Evolutionary conservation across 441 rosid species (phyloP), one percentile per base, ranked within the genome.

Genomic region (Euphorbia celastroides): DNA sequence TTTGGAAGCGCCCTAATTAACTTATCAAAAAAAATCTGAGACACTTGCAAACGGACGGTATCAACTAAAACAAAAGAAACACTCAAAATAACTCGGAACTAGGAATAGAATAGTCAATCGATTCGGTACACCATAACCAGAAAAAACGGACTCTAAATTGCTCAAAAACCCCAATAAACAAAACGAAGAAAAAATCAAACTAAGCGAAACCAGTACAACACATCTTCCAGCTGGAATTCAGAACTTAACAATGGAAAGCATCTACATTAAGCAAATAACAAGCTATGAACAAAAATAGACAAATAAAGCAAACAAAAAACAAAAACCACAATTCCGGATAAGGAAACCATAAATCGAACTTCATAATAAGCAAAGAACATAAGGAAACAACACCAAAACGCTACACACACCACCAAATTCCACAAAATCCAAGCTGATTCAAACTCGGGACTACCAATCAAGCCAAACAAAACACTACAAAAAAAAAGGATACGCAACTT

Each of bases 401-500:
- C 30, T 31, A 31, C 50, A 7, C 27, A 55, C n/a, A 2, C 5
- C 13, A 26, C 20, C 62, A 70, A 57, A 46, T 23, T 60, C 68
- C 19, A 36, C 50, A 77, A 70, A 62, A 51, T 55, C 23, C 25
- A 57, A 69, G 71, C 78, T 60, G 46, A 79, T 64, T 60, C 52
- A 22, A 67, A 75, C 75, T 75, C 36, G n/a, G 64, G 52, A 63
- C 28, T 57, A 28, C 26, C 16, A 52, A 14, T 9, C 38, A 28
- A 32, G 31, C 3, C 42, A 22, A 50, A 20, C 34, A n/a, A 0
- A 41, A 57, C 5, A 16, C 2, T 41, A 3, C 12, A 36, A 42
- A 25, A 23, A 22, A 32, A 62, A 79, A 88, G 91, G 98, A 93
- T 93, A 93, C 98, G 98, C 58, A 93, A 88, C 87, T 93, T 90